Evolutionary conservation across 192 early-diverging fungal genomes (phyloP).

Genomic region (Coemansia umbellata): DNA sequence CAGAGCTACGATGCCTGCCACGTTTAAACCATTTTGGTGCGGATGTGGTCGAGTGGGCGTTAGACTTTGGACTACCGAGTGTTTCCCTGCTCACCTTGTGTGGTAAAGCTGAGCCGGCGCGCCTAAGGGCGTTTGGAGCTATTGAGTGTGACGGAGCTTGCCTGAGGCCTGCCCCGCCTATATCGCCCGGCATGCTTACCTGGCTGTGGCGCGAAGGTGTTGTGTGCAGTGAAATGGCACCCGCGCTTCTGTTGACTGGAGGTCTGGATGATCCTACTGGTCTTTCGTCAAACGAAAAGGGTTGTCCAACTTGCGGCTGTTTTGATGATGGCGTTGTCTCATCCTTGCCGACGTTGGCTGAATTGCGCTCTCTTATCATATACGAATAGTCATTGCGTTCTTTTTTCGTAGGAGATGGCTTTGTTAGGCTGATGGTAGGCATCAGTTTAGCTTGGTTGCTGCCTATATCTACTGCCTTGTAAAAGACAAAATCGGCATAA

Average conservation of each 20-base stretch:
- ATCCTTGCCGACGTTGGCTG: conserved; percentile 10
- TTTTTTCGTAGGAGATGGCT: not conserved
- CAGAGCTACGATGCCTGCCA: conserved; percentile 19
- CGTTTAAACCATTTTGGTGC: conserved; percentile 44
- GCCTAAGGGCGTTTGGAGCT: conserved; percentile 21
- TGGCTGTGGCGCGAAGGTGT: conserved; percentile 35
- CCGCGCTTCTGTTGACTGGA: not conserved
- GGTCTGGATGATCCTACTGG: not conserved
- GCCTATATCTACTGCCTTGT: not conserved
- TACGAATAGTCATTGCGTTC: conserved; percentile 50
- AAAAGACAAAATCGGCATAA: no score
- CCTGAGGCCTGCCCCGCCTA: not conserved
- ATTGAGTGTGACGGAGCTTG: conserved; percentile 16
- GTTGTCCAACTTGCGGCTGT: conserved; percentile 30
- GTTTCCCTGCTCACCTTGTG: conserved; percentile 14
- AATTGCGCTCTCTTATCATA: conserved; percentile 35
- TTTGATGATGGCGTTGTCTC: conserved; percentile 4
- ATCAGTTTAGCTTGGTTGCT: not conserved
- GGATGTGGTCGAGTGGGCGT: conserved; percentile 14
- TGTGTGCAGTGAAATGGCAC: conserved; percentile 18
- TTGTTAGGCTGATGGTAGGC: conserved; percentile 16
- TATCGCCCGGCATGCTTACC: conserved; percentile 13
- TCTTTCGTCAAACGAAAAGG: conserved; percentile 30
- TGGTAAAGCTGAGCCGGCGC: conserved; percentile 30
- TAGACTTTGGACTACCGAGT: not conserved